phyloP scores from a whole-genome alignment of 176 grass and related monocot species.

The Musa troglodytarum region DNA sequence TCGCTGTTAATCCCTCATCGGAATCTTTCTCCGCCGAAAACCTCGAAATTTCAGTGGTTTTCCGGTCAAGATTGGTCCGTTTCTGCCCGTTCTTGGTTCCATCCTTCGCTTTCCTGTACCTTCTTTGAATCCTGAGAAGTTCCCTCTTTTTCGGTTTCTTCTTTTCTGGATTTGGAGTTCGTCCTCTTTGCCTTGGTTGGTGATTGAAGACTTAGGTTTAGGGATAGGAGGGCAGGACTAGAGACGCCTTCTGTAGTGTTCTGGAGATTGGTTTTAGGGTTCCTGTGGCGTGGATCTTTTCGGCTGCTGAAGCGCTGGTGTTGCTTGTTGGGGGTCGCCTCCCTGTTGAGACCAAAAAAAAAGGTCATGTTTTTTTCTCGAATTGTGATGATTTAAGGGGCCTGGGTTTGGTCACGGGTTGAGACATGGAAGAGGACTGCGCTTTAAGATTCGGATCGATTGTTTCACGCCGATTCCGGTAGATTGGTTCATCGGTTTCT shows the following conservation, averaged over 20 bases:
- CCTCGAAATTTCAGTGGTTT: neutral
- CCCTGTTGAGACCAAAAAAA: neutral
- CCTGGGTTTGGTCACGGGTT: neutral
- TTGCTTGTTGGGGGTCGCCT: neutral
- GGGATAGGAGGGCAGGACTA: neutral
- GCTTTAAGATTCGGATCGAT: neutral
- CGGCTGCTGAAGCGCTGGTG: neutral
- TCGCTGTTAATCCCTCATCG: neutral
- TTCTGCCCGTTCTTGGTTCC: neutral
- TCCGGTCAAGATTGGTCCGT: neutral
- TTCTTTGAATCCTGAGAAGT: neutral
- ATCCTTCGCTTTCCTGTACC: neutral
- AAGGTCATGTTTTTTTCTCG: neutral
- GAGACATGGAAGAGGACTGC: constrained; percentile 17
- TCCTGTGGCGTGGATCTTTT: neutral
- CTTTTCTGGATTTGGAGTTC: neutral
- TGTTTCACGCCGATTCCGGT: neutral
- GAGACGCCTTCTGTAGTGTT: neutral
- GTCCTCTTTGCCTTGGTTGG: neutral
- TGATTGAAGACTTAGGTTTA: neutral
- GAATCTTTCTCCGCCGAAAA: neutral
- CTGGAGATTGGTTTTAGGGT: neutral
- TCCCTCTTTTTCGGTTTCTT: neutral
- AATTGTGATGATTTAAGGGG: neutral
- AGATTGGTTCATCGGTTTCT: neutral